Conservation (phyloP, 768 basidiomycete species). For the Ramaria sp. region DNA sequence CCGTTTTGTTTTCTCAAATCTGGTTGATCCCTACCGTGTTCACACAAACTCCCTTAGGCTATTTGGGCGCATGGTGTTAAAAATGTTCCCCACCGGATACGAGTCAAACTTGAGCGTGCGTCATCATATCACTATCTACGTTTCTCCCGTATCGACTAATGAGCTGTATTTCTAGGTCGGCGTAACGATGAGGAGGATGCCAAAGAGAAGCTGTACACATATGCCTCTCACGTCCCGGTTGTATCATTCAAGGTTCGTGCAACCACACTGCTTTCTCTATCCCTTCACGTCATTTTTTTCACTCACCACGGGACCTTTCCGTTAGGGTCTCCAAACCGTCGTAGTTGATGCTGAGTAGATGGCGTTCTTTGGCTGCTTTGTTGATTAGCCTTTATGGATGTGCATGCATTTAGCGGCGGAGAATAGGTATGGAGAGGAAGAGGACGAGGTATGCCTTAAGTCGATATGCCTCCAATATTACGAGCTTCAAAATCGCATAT, state of each 20-base stretch:
- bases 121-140: conserved; percentile 13
- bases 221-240: conserved; percentile 74
- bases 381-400: background rate
- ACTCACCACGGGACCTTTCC: too few species aligned
- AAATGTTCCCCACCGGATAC: conserved; percentile 82
- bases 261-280: too few species aligned
- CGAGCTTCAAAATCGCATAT: background rate
- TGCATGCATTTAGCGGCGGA: background rate
- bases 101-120: conserved; percentile 90
- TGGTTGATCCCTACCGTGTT: background rate
- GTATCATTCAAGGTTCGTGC: conserved; percentile 72
- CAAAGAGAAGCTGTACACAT: conserved; percentile 95
- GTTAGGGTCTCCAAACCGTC: conserved; percentile 80
- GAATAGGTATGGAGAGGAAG: background rate
- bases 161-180: conserved; percentile 47
- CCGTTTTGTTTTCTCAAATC: background rate
- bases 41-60: conserved; percentile 25
- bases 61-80: conserved; percentile 93
- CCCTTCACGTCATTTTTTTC: too few species aligned
- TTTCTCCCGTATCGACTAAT: conserved; percentile 10
- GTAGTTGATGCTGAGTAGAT: conserved; percentile 74
- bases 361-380: background rate
- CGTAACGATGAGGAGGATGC: conserved; percentile 99
- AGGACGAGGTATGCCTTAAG: background rate
- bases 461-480: background rate